phyloP scores from a whole-genome alignment of 176 grass and related monocot genomes.

The Eragrostis curvula region DNA sequence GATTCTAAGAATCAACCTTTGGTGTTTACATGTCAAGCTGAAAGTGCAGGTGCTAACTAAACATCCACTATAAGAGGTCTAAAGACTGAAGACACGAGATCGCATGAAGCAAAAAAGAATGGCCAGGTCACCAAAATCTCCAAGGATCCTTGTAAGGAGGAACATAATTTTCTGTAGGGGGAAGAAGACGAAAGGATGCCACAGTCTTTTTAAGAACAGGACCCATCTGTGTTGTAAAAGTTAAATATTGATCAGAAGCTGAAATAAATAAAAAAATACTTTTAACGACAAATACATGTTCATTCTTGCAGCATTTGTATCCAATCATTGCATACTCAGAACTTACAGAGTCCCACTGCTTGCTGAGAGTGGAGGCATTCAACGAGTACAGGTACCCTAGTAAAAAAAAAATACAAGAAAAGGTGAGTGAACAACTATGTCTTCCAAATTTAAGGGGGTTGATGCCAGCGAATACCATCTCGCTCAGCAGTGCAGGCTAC shows the following conservation, averaged over 20 bases:
- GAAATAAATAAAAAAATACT: conserved; percentile 18
- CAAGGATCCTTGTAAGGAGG: conserved; percentile 94
- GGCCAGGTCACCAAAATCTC: conserved; percentile 89
- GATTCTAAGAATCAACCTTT: no score
- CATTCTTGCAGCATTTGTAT: not conserved
- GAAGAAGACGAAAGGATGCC: conserved; percentile 85
- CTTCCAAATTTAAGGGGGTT: conserved; percentile 21
- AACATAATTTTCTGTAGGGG: conserved; percentile 82
- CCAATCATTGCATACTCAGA: not conserved
- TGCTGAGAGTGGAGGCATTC: conserved; percentile 98
- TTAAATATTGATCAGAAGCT: conserved; percentile 34
- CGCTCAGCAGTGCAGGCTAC: conserved; percentile 87
- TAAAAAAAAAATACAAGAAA: conserved; percentile 28
- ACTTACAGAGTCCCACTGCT: conserved; percentile 93
- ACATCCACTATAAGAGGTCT: conserved; percentile 28
- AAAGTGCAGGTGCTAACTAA: conserved; percentile 27
- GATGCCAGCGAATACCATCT: conserved; percentile 66
- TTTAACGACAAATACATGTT: conserved; percentile 8
- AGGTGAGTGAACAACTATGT: conserved; percentile 31
- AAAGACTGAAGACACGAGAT: conserved; percentile 15
- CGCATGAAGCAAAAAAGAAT: not conserved
- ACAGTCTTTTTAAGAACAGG: conserved; percentile 80
- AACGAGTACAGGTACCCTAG: conserved; percentile 89
- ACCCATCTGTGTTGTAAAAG: conserved; percentile 64
- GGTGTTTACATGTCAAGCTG: conserved; percentile 21